Evolutionary conservation across 257 asterid species (phyloP).

Genomic region (Cinchona pubescens): DNA sequence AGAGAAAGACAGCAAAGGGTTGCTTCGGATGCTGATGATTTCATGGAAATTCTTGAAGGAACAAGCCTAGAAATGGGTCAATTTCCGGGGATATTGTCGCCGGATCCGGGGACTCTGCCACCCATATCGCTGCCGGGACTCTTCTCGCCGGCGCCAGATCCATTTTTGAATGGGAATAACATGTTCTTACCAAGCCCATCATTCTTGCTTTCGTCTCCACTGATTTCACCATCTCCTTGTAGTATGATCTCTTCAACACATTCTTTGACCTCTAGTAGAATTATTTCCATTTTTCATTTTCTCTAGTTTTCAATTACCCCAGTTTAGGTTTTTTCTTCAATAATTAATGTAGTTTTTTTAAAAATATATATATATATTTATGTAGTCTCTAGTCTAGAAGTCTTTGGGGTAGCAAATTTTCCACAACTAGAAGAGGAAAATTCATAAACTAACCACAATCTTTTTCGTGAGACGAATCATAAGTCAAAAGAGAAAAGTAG

Average conservation of each 20-base stretch:
- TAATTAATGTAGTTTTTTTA: too few relatives aligned
- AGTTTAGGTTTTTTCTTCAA: too few relatives aligned
- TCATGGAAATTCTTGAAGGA: slow-evolving; percentile 44
- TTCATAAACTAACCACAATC: neutral
- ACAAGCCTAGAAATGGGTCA: slow-evolving; percentile 42
- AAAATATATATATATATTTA: too few relatives aligned
- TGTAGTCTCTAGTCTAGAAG: too few relatives aligned
- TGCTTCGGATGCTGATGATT: slow-evolving; percentile 4
- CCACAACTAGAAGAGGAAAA: neutral
- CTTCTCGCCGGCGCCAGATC: slow-evolving; percentile 71
- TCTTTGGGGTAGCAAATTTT: neutral
- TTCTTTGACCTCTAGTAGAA: slow-evolving; percentile 81
- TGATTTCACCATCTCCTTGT: slow-evolving; percentile 65
- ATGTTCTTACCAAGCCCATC: slow-evolving; percentile 79
- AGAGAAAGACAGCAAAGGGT: slow-evolving; percentile 27
- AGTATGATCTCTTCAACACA: slow-evolving; percentile 52
- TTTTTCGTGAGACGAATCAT: neutral
- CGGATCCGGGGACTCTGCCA: slow-evolving; percentile 70
- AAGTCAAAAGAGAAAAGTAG: slow-evolving; percentile 3
- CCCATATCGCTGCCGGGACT: slow-evolving; percentile 69
- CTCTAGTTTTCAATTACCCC: neutral
- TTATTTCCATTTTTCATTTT: neutral
- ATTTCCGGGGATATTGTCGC: slow-evolving; percentile 76
- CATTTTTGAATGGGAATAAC: slow-evolving; percentile 44
- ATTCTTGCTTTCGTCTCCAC: slow-evolving; percentile 60